A percentile compares a stretch with the other conserved stretches of the same genome.
These are phyloP conservation scores for Monosporozyma solicola DNA, from an alignment of 805 yeast genomes.

Conservation along the genomic window DNA sequence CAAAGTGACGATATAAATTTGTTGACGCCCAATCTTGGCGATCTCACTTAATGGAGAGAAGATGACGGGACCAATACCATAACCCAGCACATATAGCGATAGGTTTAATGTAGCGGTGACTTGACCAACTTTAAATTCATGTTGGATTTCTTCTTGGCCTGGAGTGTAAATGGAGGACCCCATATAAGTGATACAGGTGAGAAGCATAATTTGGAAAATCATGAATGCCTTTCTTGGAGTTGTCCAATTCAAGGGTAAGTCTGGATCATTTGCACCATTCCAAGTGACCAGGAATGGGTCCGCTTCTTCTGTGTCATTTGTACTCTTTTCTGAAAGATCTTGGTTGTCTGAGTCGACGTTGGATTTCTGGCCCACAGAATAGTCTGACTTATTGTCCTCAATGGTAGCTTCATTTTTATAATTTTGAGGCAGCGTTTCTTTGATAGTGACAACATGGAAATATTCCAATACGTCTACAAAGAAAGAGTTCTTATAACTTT, in stretches of 20 bases:
- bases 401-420: background rate
- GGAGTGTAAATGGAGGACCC: conserved; percentile 51
- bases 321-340: background rate
- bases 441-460: conserved; percentile 9
- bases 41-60: conserved; percentile 53
- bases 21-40: conserved; percentile 44
- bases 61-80: conserved; percentile 52
- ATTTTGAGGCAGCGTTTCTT: conserved; percentile 6
- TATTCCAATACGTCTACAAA: conserved; percentile 19
- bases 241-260: conserved; percentile 52
- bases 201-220: conserved; percentile 33
- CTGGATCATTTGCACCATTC: conserved; percentile 38
- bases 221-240: conserved; percentile 32
- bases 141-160: conserved; percentile 36
- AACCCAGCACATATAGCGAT: conserved; percentile 48
- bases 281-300: conserved; percentile 26
- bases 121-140: conserved; percentile 37
- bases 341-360: background rate
- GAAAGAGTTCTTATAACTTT: conserved; percentile 17
- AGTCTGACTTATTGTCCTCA: background rate
- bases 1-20: conserved; percentile 39
- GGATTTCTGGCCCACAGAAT: background rate
- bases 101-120: conserved; percentile 43
- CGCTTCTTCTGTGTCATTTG: background rate
- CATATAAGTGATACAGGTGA: conserved; percentile 45